Conservation (phyloP, 805 yeast species). For the Wickerhamomyces canadensis region DNA sequence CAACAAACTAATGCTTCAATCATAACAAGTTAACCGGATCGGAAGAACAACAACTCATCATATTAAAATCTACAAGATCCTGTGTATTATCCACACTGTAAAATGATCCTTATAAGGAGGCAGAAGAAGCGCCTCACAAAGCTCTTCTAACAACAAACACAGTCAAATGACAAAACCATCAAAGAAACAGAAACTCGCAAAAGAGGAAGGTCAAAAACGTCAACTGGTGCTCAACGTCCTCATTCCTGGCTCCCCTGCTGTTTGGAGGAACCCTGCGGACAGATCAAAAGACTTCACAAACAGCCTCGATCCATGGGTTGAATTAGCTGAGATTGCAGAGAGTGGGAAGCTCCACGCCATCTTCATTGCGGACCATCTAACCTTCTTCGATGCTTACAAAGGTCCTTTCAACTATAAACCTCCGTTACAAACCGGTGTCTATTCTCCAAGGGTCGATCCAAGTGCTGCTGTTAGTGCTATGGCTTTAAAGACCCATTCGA, state of each 20-base stretch:
- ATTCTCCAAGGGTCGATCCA: constrained; percentile 33
- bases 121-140: no score
- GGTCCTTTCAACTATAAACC: constrained; percentile 28
- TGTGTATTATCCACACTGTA: no score
- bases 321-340: constrained; percentile 30
- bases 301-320: constrained; percentile 19
- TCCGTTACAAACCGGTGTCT: constrained; percentile 26
- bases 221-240: constrained; percentile 3
- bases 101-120: no score
- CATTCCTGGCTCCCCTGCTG: constrained; percentile 3
- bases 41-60: no score
- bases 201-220: no score
- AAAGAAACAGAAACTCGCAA: background rate
- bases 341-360: constrained; percentile 31
- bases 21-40: no score
- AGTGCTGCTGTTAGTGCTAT: constrained; percentile 31
- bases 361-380: constrained; percentile 33
- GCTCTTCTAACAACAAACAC: no score
- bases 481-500: constrained; percentile 32
- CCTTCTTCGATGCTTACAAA: constrained; percentile 32
- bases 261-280: constrained; percentile 5
- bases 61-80: no score
- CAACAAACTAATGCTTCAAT: no score
- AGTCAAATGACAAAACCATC: no score
- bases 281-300: constrained; percentile 3